Base-by-base conservation (phyloP, 2,329 filamentous ascomycete species). In the Colletotrichum plurivorum region DNA sequence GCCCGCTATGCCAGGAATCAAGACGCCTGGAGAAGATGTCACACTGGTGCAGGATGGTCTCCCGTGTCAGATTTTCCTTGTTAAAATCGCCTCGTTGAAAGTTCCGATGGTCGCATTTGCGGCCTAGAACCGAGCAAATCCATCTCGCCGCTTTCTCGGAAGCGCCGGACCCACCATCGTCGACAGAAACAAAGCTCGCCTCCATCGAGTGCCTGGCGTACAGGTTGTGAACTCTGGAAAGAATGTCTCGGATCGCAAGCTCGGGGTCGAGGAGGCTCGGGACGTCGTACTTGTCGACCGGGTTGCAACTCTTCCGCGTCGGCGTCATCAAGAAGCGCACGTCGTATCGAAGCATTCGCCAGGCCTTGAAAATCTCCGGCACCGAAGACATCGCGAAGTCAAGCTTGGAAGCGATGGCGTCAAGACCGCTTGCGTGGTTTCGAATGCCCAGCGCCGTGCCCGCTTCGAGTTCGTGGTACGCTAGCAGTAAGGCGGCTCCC, bases 341-440 rank as follows among this genome's bases (percentile, higher is more conserved):
- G 20, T 68, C 65, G 46, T 68, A 64, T 5, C 65, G 59, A 13
- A 68, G 60, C 46, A 68, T 63, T 2, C 65, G 45, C 65, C 65
- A 68, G 13, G 65, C 65, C 18, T 68, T 68, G n/a, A 68, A 68
- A 18, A 68, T 60, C 15, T 63, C 61, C 2, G 60, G 65, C n/a
- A 57, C 48, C 1, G 60, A 46, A 0, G 53, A 52, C 0, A 53
- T 45, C 9, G 65, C 36, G 6, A 68, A 68, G 27, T 64, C 65
- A n/a, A 68, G 31, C 27, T 58, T 64, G 4, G 46, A 58, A 3
- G 65, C 65, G 8, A 68, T 68, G 4, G 53, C 60, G 2, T 68
- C 65, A 2, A 68, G 60, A 1, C 65, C 65, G 8, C 41, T 53
- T 4, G 65, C 65, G 15, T 68, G 65, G 10, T 64, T 64, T 2